Evolutionary conservation across 2,329 filamentous ascomycete species (phyloP), one percentile per base, ranked within the genome.

Genomic region (Phaeosphaeria sp.): DNA sequence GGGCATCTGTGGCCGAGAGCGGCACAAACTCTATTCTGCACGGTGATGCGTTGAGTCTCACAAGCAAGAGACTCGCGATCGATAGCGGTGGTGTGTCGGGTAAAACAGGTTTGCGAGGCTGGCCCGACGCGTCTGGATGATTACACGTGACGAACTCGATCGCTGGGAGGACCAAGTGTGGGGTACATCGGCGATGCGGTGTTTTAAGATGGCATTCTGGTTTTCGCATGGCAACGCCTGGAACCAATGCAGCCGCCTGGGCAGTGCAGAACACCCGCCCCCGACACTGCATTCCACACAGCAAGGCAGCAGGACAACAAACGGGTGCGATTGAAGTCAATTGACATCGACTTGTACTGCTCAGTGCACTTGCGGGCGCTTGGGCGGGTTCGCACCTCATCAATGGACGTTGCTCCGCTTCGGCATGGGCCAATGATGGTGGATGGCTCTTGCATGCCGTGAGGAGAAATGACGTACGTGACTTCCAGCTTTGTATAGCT

Each of bases 401-500:
- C 48, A 27, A 36, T 22, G 27, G 44, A 45, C 17, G 44, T 11
- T 22, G 21, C 44, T 17, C 22, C 3, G 21, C 30, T 24, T n/a
- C 25, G 15, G 30, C 30, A 13, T 36, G 8, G 15, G 15, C 66
- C 67, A 69, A 70, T 70, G 27, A 55, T 25, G 8, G 36, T 30
- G 13, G 9, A 43, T 20, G 49, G 53, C 55, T 51, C 40, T 59
- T 57, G 61, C 64, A 64, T 61, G 59, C 49, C 54, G 66, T 68
- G 67, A 69, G 67, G 67, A 60, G 67, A 59, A 51, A 70, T 70
- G 67, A 70, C 67, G 66, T 70, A n/a, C 61, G 59, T 61, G 61
- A 69, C 57, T 62, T 65, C 61, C 55, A 58, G 57, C 60, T 65
- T 64, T 56, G 66, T 62, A 68, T 53, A 69, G 67, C 66, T 71